These are phyloP conservation scores for Euphorbia lathyris DNA, from an alignment of 345 rosid species.

Conservation along the genomic window DNA sequence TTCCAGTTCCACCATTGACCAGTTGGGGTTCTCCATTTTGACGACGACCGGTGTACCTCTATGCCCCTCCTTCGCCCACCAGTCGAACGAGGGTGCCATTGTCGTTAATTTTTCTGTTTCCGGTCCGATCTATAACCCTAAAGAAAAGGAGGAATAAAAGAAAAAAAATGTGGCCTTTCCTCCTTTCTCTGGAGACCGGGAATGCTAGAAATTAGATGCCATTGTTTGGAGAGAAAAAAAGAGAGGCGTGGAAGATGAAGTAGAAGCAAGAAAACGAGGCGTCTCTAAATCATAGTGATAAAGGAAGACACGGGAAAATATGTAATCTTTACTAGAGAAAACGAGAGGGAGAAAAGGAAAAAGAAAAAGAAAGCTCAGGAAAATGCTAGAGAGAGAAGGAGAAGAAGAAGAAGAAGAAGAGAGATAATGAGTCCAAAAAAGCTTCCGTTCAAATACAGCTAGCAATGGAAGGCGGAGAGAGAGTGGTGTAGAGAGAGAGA, in stretches of 20 bases:
- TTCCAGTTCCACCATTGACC: conserved; percentile 95
- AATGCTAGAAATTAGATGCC: conserved; percentile 35
- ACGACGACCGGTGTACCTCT: conserved; percentile 96
- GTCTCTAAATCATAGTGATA: conserved; percentile 31
- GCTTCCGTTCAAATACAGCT: conserved; percentile 47
- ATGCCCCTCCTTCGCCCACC: conserved; percentile 75
- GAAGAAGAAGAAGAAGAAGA: neutral
- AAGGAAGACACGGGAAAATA: no score
- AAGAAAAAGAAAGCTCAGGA: conserved; percentile 9
- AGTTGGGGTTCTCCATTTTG: conserved; percentile 96
- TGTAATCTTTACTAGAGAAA: no score
- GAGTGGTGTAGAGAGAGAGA: conserved; percentile 14
- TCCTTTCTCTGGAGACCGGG: neutral
- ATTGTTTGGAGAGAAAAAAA: conserved; percentile 31
- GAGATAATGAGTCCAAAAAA: conserved; percentile 1
- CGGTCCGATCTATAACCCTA: conserved; percentile 18
- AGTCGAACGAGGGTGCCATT: conserved; percentile 79
- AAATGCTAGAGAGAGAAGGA: neutral
- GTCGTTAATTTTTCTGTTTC: neutral
- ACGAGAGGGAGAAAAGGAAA: no score
- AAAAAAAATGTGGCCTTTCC: neutral
- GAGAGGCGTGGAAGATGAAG: conserved; percentile 41
- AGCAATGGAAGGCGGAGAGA: conserved; percentile 20
- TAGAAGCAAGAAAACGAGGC: conserved; percentile 19
- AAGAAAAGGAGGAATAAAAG: no score